Evolutionary conservation across 2,329 filamentous ascomycete genomes (phyloP), one percentile per base, ranked within the genome.

Genomic region (Alternaria arbusti): DNA sequence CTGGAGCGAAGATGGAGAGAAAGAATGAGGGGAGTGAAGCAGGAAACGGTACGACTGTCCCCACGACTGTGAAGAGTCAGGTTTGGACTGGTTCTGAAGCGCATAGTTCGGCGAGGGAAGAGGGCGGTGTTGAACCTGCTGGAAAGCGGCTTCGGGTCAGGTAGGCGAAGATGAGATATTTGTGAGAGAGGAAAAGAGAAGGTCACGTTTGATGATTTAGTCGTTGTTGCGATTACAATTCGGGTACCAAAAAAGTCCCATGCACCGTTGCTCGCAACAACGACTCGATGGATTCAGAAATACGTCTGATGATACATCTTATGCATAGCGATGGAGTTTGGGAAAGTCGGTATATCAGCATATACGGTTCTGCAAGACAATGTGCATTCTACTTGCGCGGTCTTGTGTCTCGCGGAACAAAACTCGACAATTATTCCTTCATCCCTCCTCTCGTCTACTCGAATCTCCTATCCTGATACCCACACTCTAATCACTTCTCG

Each of bases 71-170:
- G 11, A 40, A 40, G n/a, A 12, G 11, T 6, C 17, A 22, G 12
- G 10, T 52, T 8, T 36, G 49, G 49, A 22, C 49, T 13, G 49
- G 49, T 9, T 17, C 28, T 5, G n/a, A 52, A 5, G 61, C 64
- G 7, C 63, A 59, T 15, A 61, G 23, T 26, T 54, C 45, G 7
- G 32, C 45, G 12, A 47, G 44, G 8, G 44, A 46, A 43, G 61
- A 51, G 5, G 51, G 30, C 0, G 56, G 51, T 23, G 59, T 43
- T 23, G 73, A 73, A 59, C 71, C 70, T 6, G 61, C 70, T 23
- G 73, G 67, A 6, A 76, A 77, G 55, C 66, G 74, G 40, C 52
- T 75, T 6, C 58, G 73, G 6, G 44, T 75, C 28, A 74, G 66
- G 51, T 66, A 57, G 17, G 5, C 5, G 26, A 17, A 44, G 6